Evolutionary conservation across 2,329 filamentous ascomycete genomes (phyloP).

Genomic region (Scortechinia acanthostroma): DNA sequence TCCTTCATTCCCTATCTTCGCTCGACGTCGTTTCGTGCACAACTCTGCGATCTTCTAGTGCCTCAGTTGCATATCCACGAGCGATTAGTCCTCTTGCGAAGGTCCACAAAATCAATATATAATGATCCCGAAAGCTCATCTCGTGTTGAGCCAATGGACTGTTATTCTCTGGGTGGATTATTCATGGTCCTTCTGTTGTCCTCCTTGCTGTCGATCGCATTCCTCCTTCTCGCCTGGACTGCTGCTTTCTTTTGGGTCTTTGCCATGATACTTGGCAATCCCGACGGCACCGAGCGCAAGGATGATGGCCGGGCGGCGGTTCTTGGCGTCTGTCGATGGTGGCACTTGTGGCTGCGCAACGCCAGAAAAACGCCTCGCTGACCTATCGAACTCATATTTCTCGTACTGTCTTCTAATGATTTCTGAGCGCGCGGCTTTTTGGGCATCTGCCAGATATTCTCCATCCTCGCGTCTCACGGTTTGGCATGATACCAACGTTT

Average conservation of each 20-base stretch:
- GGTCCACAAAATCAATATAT: neutral
- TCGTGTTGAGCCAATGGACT: constrained; percentile 1
- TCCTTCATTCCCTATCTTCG: constrained; percentile 27
- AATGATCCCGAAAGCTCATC: neutral
- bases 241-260: constrained; percentile 57
- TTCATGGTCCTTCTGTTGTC: constrained; percentile 43
- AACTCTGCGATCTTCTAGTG: neutral
- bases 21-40: constrained; percentile 10
- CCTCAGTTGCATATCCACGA: neutral
- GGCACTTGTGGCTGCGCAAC: constrained; percentile 46
- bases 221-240: constrained; percentile 48
- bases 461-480: too few relatives aligned
- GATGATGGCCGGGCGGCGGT: constrained; percentile 55
- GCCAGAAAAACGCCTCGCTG: constrained; percentile 13
- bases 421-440: too few relatives aligned
- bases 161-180: constrained; percentile 23
- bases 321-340: constrained; percentile 47
- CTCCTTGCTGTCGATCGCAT: constrained; percentile 44
- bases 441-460: too few relatives aligned
- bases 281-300: constrained; percentile 46
- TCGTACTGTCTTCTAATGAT: too few relatives aligned
- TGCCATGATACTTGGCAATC: constrained; percentile 51
- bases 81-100: neutral
- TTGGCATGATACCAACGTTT: neutral
- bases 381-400: too few relatives aligned